Evolutionary conservation across 2,329 filamentous ascomycete species (phyloP).

Genomic region (Aulographum hederae): DNA sequence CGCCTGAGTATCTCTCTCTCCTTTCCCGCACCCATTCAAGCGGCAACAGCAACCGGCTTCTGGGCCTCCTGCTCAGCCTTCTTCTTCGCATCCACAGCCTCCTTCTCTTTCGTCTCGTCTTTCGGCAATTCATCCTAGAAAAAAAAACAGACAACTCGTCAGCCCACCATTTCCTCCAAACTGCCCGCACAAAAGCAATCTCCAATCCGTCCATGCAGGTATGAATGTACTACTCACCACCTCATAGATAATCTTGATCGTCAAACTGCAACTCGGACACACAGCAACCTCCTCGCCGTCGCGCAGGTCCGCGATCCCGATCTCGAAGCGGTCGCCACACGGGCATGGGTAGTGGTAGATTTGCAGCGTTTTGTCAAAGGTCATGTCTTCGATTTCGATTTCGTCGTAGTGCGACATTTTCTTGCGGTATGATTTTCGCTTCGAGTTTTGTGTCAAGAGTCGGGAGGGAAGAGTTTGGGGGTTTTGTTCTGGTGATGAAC

Average conservation of each 20-base stretch:
- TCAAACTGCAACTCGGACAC: slow-evolving; percentile 90
- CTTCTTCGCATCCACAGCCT: too few relatives aligned
- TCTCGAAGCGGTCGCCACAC: slow-evolving; percentile 93
- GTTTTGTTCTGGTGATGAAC: too few relatives aligned
- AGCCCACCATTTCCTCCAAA: too few relatives aligned
- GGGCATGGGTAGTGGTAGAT: slow-evolving; percentile 95
- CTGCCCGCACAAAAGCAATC: too few relatives aligned
- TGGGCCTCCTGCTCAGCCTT: too few relatives aligned
- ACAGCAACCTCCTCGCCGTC: slow-evolving; percentile 92
- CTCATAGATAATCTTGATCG: slow-evolving; percentile 92
- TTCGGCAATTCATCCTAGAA: too few relatives aligned
- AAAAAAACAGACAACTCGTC: too few relatives aligned
- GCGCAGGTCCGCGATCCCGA: slow-evolving; percentile 62
- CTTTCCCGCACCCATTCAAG: too few relatives aligned
- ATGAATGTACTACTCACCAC: slow-evolving; percentile 41
- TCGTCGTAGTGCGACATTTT: slow-evolving; percentile 77
- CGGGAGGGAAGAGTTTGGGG: neutral
- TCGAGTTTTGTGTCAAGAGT: neutral
- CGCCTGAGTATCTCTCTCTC: too few relatives aligned
- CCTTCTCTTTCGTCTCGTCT: too few relatives aligned
- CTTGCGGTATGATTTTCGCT: slow-evolving; percentile 19
- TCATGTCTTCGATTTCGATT: slow-evolving; percentile 98
- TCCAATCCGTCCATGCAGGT: too few relatives aligned
- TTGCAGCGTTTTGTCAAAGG: slow-evolving; percentile 61
- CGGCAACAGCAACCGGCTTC: too few relatives aligned